Base-by-base conservation (phyloP, 768 basidiomycete genomes). In the Austroboletus festivus region DNA sequence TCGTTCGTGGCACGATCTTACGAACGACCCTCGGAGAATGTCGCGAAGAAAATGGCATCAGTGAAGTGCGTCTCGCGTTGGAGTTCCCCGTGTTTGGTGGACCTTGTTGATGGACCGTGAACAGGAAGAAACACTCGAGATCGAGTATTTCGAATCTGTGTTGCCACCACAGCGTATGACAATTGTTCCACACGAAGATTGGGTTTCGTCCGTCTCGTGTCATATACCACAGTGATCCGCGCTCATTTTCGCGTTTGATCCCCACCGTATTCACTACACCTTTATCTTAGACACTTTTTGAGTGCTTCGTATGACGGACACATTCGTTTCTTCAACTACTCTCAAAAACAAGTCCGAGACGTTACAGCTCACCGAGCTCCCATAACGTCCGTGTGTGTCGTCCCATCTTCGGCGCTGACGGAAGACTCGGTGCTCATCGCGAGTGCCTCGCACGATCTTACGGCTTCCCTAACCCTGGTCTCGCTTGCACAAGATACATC, bases 131-230 rank as follows among this genome's bases (percentile, higher is more conserved):
- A 92, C 89, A 3, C 78, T 96, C 19, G 85, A 94, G 60, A 81
- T 96, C 38, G 93, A 95, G 68, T 95, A 95, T 70, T 83, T 96
- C 48, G 85, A 92, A 68, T 89, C 86, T 15, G 77, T 94, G 1
- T 74, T 95, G 65, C 92, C 93, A 0, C 93, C 93, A 0, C 80
- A 90, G 62, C 82, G 84, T 52, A 79, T 92, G 68, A 79, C 85
- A 0, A 77, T 85, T 41, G 72, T 92, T 44, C 85, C 89, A 2
- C 89, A 93, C 53, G 86, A 97, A 45, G 93, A 97, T 54, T 98
- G 95, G 95, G 88, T 96, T 1, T 93, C 91, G 2, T 83, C 84
- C 15, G 78, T 91, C 18, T 83, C 81, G 5, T 85, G 81, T 51
- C 48, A 30, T 22, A 34, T 59, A 28, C 11, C 57, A 24, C 50